Percentiles rank a stretch among this genome's conserved stretches.
Conservation (phyloP, 148 eudicot genomes). For the Diospyros kaki region DNA sequence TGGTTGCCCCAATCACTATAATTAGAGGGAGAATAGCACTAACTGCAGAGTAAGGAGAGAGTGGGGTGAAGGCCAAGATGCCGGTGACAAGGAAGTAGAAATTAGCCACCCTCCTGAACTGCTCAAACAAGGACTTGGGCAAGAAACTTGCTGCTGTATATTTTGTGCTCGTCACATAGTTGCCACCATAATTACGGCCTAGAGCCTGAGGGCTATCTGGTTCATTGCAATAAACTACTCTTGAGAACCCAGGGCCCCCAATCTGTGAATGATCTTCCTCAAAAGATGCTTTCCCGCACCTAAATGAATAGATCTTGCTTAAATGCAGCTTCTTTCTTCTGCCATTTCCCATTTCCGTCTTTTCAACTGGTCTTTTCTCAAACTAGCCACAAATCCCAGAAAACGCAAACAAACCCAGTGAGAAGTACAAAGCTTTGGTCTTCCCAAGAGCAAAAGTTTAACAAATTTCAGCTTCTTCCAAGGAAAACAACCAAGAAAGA, state of each 20-base stretch:
- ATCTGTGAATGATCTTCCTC: constrained; percentile 58
- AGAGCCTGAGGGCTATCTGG: constrained; percentile 31
- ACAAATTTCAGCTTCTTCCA: neutral
- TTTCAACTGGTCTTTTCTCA: neutral
- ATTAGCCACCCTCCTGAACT: constrained; percentile 93
- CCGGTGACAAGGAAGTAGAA: constrained; percentile 73
- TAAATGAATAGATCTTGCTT: constrained; percentile 71
- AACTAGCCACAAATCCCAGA: constrained; percentile 5
- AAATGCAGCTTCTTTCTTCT: constrained; percentile 45
- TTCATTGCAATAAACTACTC: constrained; percentile 74
- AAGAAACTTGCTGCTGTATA: constrained; percentile 71
- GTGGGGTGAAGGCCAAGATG: constrained; percentile 60
- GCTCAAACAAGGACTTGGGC: constrained; percentile 91
- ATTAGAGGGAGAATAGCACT: constrained; percentile 68
- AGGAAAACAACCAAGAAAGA: constrained; percentile 11
- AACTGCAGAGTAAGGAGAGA: constrained; percentile 67
- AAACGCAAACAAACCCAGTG: neutral
- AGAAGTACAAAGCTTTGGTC: neutral
- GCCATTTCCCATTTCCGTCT: constrained; percentile 19
- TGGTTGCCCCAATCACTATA: constrained; percentile 77
- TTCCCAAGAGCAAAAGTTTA: neutral
- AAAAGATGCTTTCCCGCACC: constrained; percentile 39
- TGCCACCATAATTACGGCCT: constrained; percentile 39
- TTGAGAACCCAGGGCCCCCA: constrained; percentile 85
- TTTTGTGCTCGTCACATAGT: constrained; percentile 71